These are phyloP conservation scores for Neurospora tetraspora DNA, from an alignment of 495 filamentous ascomycete genomes.

Conservation along the genomic window DNA sequence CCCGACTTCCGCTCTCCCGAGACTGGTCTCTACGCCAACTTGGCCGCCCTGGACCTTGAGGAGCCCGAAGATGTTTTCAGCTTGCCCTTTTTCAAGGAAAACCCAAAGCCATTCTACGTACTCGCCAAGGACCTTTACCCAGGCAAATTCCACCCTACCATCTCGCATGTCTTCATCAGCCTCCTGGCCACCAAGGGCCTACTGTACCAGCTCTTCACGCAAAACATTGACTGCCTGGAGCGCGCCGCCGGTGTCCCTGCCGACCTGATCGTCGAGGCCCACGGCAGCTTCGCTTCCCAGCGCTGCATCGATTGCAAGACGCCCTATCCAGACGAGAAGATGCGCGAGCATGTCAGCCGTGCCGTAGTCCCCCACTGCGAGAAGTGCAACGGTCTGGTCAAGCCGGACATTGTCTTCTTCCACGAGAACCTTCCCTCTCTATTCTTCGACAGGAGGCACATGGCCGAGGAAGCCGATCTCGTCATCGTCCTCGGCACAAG, in stretches of 20 bases:
- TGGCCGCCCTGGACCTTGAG: slow-evolving; percentile 72
- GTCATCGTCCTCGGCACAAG: slow-evolving; percentile 89
- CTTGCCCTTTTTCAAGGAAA: slow-evolving; percentile 71
- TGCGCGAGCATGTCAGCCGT: slow-evolving; percentile 54
- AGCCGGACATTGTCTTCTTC: slow-evolving; percentile 98
- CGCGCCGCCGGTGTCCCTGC: slow-evolving; percentile 73
- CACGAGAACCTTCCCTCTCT: slow-evolving; percentile 57
- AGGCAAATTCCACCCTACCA: slow-evolving; percentile 77
- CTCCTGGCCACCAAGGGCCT: slow-evolving; percentile 63
- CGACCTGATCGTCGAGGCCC: slow-evolving; percentile 81
- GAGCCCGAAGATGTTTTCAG: slow-evolving; percentile 76
- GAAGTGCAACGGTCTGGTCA: slow-evolving; percentile 71
- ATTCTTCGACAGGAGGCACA: slow-evolving; percentile 52
- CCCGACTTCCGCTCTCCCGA: slow-evolving; percentile 70
- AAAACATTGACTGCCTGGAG: slow-evolving; percentile 96
- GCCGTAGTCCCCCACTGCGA: slow-evolving; percentile 60
- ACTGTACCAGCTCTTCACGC: slow-evolving; percentile 81
- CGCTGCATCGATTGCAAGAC: slow-evolving; percentile 80
- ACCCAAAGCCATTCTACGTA: slow-evolving; percentile 85
- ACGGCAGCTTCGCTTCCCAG: slow-evolving; percentile 87
- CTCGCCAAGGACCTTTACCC: slow-evolving; percentile 88
- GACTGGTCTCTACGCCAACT: slow-evolving; percentile 73
- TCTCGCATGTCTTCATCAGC: slow-evolving; percentile 76
- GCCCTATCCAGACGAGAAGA: slow-evolving; percentile 57
- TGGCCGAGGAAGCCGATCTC: slow-evolving; percentile 60